These are phyloP conservation scores for Apophysomyces variabilis DNA, from an alignment of 371 early-diverging fungal genomes.

Conservation along the genomic window DNA sequence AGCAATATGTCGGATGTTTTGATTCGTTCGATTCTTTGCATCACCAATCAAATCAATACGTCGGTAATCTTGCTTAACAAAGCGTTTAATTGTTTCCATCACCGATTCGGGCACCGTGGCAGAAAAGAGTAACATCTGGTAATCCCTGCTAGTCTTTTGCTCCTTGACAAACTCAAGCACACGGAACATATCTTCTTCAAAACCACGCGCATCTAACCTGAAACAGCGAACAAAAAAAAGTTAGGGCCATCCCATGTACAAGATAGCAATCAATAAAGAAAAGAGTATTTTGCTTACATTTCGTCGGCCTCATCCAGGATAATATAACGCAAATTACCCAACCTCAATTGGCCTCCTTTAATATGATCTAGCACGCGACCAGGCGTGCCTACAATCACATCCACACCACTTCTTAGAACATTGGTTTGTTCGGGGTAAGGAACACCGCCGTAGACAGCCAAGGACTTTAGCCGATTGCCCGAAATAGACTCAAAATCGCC, in stretches of 20 bases:
- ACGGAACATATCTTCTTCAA: conserved; percentile 92
- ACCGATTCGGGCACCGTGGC: conserved; percentile 91
- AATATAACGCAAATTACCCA: conserved; percentile 74
- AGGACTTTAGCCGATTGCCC: conserved; percentile 58
- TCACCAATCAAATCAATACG: conserved; percentile 83
- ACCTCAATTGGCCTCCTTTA: conserved; percentile 80
- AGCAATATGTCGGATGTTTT: conserved; percentile 78
- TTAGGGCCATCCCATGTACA: background rate
- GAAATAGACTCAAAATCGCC: conserved; percentile 72
- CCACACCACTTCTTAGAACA: conserved; percentile 87
- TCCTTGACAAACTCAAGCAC: conserved; percentile 75
- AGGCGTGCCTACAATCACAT: conserved; percentile 97
- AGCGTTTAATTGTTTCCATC: conserved; percentile 77
- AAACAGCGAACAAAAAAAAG: background rate
- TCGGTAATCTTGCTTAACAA: conserved; percentile 83
- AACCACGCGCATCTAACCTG: conserved; percentile 89
- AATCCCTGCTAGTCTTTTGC: conserved; percentile 72
- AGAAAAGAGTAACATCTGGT: conserved; percentile 87
- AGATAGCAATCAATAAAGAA: no score
- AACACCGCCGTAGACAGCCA: conserved; percentile 84
- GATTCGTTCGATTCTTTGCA: conserved; percentile 77
- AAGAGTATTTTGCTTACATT: conserved; percentile 46
- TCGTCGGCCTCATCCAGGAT: conserved; percentile 97
- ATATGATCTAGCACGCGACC: conserved; percentile 97
- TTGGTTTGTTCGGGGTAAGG: conserved; percentile 81